A percentile compares a stretch with the other conserved stretches of the same genome.
Evolutionary conservation across 345 rosid genomes (phyloP).

Genomic region (Fremontodendron californicum): DNA sequence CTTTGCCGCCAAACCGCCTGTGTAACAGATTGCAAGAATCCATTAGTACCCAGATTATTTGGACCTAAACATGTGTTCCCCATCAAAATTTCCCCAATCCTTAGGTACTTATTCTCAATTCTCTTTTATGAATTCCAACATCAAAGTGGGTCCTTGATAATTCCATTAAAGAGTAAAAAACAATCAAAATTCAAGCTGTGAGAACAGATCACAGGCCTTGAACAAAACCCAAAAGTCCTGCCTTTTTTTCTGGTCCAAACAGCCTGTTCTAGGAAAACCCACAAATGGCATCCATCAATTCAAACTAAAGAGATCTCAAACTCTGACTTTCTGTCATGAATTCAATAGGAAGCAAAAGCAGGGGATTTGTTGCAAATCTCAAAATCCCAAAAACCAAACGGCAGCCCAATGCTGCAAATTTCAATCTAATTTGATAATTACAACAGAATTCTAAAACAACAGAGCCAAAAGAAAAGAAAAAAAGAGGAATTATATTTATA

Average conservation of each 20-base stretch:
- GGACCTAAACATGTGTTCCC: slow-evolving; percentile 92
- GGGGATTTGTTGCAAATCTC: slow-evolving; percentile 7
- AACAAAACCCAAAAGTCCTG: neutral
- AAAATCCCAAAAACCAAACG: neutral
- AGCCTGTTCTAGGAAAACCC: slow-evolving; percentile 4
- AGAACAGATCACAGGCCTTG: neutral
- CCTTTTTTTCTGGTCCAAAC: neutral
- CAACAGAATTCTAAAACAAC: too few relatives aligned
- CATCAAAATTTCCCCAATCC: slow-evolving; percentile 38
- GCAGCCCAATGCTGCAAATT: too few relatives aligned
- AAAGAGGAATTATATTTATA: too few relatives aligned
- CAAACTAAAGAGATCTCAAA: slow-evolving; percentile 5
- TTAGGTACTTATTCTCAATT: slow-evolving; percentile 26
- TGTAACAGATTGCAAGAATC: slow-evolving; percentile 71
- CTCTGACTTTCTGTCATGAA: neutral
- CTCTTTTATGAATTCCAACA: slow-evolving; percentile 15
- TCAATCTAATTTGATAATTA: too few relatives aligned
- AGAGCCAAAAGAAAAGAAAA: too few relatives aligned
- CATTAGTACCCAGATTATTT: slow-evolving; percentile 46
- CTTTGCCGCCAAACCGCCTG: slow-evolving; percentile 69
- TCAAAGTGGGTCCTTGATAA: slow-evolving; percentile 7
- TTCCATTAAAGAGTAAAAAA: slow-evolving; percentile 17
- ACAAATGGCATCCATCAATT: neutral
- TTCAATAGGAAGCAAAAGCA: slow-evolving; percentile 4
- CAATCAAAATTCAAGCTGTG: neutral